Conservation (phyloP, 2,329 filamentous ascomycete genomes). For the Parascedosporium putredinis region DNA sequence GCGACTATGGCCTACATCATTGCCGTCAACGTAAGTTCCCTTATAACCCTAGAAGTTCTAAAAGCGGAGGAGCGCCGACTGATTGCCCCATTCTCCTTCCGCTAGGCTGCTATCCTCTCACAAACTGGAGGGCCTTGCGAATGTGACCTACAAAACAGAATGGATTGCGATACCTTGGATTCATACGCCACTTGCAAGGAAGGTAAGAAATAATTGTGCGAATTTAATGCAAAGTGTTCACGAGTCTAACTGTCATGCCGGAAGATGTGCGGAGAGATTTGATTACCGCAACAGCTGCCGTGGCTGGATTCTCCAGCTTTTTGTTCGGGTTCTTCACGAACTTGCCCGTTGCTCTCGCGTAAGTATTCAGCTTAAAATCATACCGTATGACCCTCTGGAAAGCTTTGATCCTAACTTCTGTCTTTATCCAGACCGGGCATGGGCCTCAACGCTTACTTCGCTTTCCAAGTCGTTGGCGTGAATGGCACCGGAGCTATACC, state of each 20-base stretch:
- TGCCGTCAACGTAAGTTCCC: slow-evolving; percentile 53
- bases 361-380: too few species aligned
- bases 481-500: slow-evolving; percentile 46
- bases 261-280: slow-evolving; percentile 61
- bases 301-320: slow-evolving; percentile 65
- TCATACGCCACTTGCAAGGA: slow-evolving; percentile 36
- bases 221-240: too few species aligned
- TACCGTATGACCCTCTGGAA: not conserved
- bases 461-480: slow-evolving; percentile 55
- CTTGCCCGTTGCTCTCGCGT: slow-evolving; percentile 45
- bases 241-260: slow-evolving; percentile 9
- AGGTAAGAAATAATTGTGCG: too few species aligned
- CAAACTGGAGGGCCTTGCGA: slow-evolving; percentile 69
- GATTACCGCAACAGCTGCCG: slow-evolving; percentile 73
- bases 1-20: slow-evolving; percentile 82
- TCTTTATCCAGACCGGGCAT: slow-evolving; percentile 45
- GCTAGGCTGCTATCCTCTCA: slow-evolving; percentile 60
- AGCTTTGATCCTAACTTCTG: not conserved
- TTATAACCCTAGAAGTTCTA: too few species aligned
- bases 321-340: slow-evolving; percentile 74
- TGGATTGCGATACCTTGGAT: slow-evolving; percentile 37
- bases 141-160: slow-evolving; percentile 38
- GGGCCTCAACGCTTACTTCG: slow-evolving; percentile 59
- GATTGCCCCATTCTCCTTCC: slow-evolving; percentile 6
- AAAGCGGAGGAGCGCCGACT: too few species aligned